Base-by-base conservation (phyloP, 306 rosid genomes). In the Vachellia collinsii region DNA sequence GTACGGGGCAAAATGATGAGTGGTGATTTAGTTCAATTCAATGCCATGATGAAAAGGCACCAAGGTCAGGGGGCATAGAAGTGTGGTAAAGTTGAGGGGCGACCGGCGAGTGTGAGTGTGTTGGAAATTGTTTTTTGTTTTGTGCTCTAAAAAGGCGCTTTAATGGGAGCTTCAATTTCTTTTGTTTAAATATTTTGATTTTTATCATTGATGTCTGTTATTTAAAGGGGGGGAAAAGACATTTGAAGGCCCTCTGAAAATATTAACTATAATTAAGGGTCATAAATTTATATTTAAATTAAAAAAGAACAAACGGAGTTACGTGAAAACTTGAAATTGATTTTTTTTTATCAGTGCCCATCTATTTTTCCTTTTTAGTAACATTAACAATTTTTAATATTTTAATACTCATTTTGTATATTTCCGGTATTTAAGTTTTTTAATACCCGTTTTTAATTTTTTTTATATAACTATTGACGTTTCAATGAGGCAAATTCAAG, bases 1-100 rank as follows among this genome's bases (percentile, higher is more conserved):
- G 81, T 70, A 62, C 50, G 76, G 62, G 43, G 68, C 61, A 11
- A 47, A 77, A 66, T 77, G 85, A 77, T 72, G 70, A 54, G 79
- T 25, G 83, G n/a, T 22, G 53, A 41, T 68, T n/a, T 44, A 72
- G 80, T 58, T 74, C 68, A 65, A 76, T 81, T 77, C 88, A 66
- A 76, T 77, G 72, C 85, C 86, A 74, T 75, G 85, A 74, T 80
- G 44, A 64, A 64, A 82, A 70, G 70, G 10, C 1, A 36, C 0
- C 11, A 29, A 43, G 47, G 12, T 8, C 4, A 56, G 34, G 37
- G 59, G 17, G 63, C 75, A 81, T 59, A 38, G 85, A 38, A 69
- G 48, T 46, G 81, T 44, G 85, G 81, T 69, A 78, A 83, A 77
- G 82, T 59, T 9, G 25, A 69, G 47, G 50, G 58, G 34, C 34